phyloP scores from a whole-genome alignment of 441 rosid species.

The Geranium incanum region DNA sequence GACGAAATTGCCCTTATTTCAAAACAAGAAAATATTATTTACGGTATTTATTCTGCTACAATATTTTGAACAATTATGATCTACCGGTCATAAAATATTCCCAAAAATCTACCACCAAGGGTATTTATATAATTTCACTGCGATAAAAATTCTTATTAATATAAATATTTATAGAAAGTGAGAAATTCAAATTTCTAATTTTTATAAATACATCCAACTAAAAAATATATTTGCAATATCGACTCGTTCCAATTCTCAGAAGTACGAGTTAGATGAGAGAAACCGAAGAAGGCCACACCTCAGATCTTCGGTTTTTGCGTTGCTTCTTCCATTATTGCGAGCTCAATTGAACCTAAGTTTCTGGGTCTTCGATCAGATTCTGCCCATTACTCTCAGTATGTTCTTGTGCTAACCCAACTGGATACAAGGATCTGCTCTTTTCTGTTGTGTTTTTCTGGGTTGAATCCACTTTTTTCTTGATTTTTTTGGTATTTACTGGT shows the following conservation, averaged over 20 bases:
- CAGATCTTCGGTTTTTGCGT: not conserved
- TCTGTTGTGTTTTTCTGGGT: not conserved
- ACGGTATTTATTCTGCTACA: not conserved
- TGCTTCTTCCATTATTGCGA: not conserved
- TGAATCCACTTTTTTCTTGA: not conserved
- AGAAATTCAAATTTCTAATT: not conserved
- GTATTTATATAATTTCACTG: too few species aligned
- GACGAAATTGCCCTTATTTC: not conserved
- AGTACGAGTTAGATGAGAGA: not conserved
- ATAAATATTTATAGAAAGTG: not conserved
- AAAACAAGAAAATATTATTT: too few species aligned
- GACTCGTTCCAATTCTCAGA: not conserved
- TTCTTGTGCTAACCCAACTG: not conserved
- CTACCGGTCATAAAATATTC: not conserved
- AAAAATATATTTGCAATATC: not conserved
- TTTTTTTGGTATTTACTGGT: not conserved
- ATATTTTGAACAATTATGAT: not conserved
- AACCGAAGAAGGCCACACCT: not conserved
- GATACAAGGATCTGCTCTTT: not conserved
- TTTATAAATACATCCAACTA: not conserved
- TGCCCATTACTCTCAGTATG: not conserved
- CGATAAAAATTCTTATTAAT: not conserved
- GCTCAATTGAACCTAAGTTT: not conserved
- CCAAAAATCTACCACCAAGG: too few species aligned
- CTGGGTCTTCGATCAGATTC: not conserved